Evolutionary conservation across 2,329 filamentous ascomycete species (phyloP).

Genomic region (Paecilomyces niveus): DNA sequence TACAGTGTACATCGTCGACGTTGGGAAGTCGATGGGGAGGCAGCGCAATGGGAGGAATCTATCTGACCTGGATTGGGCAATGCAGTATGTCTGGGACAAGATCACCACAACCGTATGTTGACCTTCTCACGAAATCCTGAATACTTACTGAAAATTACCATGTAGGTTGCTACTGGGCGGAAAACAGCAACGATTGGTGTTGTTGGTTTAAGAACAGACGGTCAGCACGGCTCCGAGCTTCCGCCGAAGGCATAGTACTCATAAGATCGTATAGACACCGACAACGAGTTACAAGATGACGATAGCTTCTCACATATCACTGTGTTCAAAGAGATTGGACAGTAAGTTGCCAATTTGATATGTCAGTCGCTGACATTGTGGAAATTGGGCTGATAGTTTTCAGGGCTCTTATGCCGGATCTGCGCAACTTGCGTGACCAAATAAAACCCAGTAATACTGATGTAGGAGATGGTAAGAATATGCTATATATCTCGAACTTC

Average conservation of each 20-base stretch:
- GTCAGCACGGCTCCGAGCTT: constrained; percentile 15
- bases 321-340: constrained; percentile 57
- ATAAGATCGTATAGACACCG: constrained; percentile 44
- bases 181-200: constrained; percentile 74
- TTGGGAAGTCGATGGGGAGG: constrained; percentile 77
- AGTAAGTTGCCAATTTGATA: constrained; percentile 48
- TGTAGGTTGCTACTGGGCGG: constrained; percentile 55
- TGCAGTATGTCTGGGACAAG: constrained; percentile 94
- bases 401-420: constrained; percentile 58
- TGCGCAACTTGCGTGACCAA: constrained; percentile 56
- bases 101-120: constrained; percentile 63
- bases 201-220: constrained; percentile 72
- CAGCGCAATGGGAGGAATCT: constrained; percentile 62
- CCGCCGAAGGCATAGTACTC: neutral
- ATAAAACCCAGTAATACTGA: constrained; percentile 63
- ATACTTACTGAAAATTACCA: neutral
- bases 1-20: constrained; percentile 83
- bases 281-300: constrained; percentile 59
- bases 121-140: neutral
- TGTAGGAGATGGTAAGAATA: constrained; percentile 59
- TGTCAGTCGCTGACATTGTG: neutral
- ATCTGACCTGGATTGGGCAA: constrained; percentile 79
- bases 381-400: constrained; percentile 5
- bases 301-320: constrained; percentile 76
- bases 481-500: neutral